Base-by-base conservation (phyloP, 495 filamentous ascomycete genomes). In the Amniculicola lignicola region DNA sequence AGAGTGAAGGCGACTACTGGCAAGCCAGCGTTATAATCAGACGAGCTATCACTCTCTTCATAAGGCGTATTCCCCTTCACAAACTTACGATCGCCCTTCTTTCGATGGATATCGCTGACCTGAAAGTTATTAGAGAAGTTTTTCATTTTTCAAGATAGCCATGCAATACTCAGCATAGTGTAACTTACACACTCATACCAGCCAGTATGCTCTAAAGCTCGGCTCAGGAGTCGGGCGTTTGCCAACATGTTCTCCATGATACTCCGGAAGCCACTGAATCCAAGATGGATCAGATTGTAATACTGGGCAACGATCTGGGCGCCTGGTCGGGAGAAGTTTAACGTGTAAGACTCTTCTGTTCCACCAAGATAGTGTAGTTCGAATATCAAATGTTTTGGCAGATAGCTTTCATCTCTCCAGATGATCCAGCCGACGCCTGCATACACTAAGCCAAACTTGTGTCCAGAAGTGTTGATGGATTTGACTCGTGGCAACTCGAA, bases 341-440 rank as follows among this genome's bases (percentile, higher is more conserved):
- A 79, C 0, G 84, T 87, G 69, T 79, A 90, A 0, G 82, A 85
- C 58, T 85, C 75, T 64, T 89, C 86, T 1, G 82, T 87, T 18
- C 86, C 86, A 28, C 86, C 85, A 2, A 89, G 77, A 55, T 90
- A 90, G 63, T 87, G 82, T 7, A 89, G 74, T 61, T 89, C 82
- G 63, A 89, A 89, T 60, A 89, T 75, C 6, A 89, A 74, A 49
- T 87, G 75, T 57, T 82, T 78, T n/a, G 86, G 84, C 18, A 90
- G 78, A 57, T 74, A 82, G 14, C 78, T 69, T 59, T 85, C 76
- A 63, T 85, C 82, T 21, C 86, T 77, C 84, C 84, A 89, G 62
- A 89, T 77, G 33, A 87, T 82, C 86, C 86, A 90, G 4, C 85
- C 86, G 0, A 90, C 74, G 3, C 86, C 85, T 1, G 84, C 72